Base-by-base conservation (phyloP, 2,329 filamentous ascomycete species). In the Paraphaeosphaeria minitans region DNA sequence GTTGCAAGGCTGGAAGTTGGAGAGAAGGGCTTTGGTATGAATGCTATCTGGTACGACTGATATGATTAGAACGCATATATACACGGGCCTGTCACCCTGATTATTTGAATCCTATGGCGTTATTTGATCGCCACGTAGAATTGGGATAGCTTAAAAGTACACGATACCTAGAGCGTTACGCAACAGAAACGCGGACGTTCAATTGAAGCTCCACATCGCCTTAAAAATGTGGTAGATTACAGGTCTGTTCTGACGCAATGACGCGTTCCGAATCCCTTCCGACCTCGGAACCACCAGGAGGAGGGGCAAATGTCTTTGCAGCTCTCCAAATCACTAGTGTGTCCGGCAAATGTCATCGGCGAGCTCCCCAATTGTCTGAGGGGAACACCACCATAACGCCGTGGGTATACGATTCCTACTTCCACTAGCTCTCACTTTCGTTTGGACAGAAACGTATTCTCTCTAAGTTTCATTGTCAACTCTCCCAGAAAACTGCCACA, bases 1-100 rank as follows among this genome's bases (percentile, higher is more conserved):
- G 92, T 96, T 8, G 92, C 92, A 16, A 83, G 90, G 62, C 81
- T 91, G 62, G 87, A 91, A 66, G 88, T 96, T 39, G 87, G 88
- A 6, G 92, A 96, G 80, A 91, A 90, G n/a, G 92, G 92, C 1
- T 96, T 96, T 75, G 92, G 92, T 1, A 96, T 96, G 92, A 96
- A 96, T 78, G 92, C 92, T n/a, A 93, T 96, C 63, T 96, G 92
- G 92, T 95, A 95, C 76, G 90, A 96, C 78, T 92, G 69, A 71
- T 33, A 10, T 12, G 14, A 21, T 33, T 27, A 39, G 19, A 12
- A 29, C 10, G 14, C 6, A 3, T 39, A n/a, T 5, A 8, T 39
- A n/a, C 37, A 39, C 7, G 37, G 16, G 16, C 14, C 37, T n/a
- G 16, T 4, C n/a, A n/a, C 16, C 14, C 2, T 39, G 14, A 19